Base-by-base conservation (phyloP, 176 grass and related monocot species). In the Oryza nivara region DNA sequence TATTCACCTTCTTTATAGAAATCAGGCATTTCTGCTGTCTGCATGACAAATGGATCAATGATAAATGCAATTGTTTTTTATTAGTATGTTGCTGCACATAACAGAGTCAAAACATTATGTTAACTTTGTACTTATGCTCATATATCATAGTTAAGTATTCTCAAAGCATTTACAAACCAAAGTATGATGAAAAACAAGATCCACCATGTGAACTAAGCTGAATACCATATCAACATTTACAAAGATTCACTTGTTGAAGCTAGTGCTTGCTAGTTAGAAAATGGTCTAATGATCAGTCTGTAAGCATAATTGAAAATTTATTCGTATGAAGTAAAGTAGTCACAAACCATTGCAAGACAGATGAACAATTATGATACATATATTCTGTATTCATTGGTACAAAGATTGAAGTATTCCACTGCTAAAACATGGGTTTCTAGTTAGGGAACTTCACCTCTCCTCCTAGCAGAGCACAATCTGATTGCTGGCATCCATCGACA, bases 1-100 rank as follows among this genome's bases (percentile, higher is more conserved):
- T 99, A 96, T 89, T 99, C 96, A 79, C 96, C 96, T 3, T 87
- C 67, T 2, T 79, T 84, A 86, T 99, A 99, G 67, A 99, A 99
- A 94, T 17, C 93, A 79, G 96, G 96, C 96, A 99, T 99, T 87
- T 99, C 96, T 72, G 96, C 96, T 10, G 93, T 99, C 96, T 99
- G 87, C 20, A 80, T 66, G 4, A 46, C 41, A 23, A 75, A 83
- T 56, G 51, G 17, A 4, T 32, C 44, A 47, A 34, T 60, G 40
- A 86, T 78, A 41, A 79, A 34, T 74, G 26, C 19, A 41, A 45
- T 14, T 28, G 2, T 46, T 68, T 72, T 38, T 6, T 38, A 6
- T 38, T 38, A 38, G 36, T 38, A 38, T 38, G 36, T 38, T 38
- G 36, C 36, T 38, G 36, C 36, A 38, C 5, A 36, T 5, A 38